A percentile compares a stretch with the other conserved stretches of the same genome.
phyloP scores from a whole-genome alignment of 2,329 filamentous ascomycete species.

The Colletotrichum sp. region DNA sequence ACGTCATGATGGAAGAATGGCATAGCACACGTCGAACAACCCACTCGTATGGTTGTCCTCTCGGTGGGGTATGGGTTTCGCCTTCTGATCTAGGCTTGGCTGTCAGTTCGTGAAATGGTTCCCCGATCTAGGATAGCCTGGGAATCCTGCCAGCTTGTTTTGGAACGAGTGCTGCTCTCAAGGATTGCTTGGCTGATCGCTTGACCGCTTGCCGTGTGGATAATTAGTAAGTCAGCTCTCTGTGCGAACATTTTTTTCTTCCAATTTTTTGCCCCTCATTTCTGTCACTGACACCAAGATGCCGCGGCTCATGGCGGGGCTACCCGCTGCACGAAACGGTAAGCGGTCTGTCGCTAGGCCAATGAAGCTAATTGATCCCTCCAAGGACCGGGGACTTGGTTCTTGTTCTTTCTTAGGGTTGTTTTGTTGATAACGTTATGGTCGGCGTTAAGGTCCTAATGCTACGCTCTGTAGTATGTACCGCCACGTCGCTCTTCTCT shows the following conservation, averaged over 20 bases:
- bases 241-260: background rate
- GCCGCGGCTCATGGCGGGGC: slow-evolving; percentile 13
- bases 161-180: background rate
- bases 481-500: background rate
- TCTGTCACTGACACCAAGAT: slow-evolving; percentile 2
- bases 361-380: background rate
- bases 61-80: background rate
- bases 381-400: background rate
- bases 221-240: background rate
- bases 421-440: background rate
- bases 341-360: background rate
- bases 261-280: slow-evolving; percentile 7
- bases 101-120: background rate
- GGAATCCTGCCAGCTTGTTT: background rate
- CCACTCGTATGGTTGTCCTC: background rate
- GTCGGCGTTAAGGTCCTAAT: background rate
- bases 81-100: background rate
- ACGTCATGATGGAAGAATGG: slow-evolving; percentile 18
- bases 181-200: background rate
- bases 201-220: background rate
- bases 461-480: background rate
- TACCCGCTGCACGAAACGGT: background rate
- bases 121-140: background rate
- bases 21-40: background rate
- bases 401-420: background rate